phyloP scores from a whole-genome alignment of 805 yeast species.

The Myxozyma geophila region DNA sequence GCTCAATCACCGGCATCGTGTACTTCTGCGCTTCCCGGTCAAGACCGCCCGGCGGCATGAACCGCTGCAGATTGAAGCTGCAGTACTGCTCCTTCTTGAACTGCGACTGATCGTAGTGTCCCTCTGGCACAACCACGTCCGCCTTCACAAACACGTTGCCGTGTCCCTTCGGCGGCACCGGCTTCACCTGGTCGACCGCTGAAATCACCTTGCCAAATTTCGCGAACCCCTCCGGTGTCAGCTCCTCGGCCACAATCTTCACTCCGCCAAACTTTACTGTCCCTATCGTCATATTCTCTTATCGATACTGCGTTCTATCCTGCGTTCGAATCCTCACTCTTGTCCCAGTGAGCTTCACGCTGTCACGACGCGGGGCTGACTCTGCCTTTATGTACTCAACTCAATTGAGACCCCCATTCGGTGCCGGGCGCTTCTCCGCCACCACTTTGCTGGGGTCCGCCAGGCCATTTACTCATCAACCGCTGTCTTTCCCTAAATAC shows the following conservation, averaged over 20 bases:
- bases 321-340: no score
- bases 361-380: no score
- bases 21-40: constrained; percentile 49
- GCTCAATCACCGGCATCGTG: constrained; percentile 70
- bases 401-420: not conserved
- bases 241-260: constrained; percentile 53
- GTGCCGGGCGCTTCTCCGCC: no score
- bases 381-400: not conserved
- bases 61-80: constrained; percentile 81
- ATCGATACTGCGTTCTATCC: not conserved
- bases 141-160: constrained; percentile 83
- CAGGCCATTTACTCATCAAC: no score
- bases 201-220: constrained; percentile 79
- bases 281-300: constrained; percentile 34
- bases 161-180: constrained; percentile 56
- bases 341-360: no score
- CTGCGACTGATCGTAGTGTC: constrained; percentile 54
- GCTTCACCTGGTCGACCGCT: constrained; percentile 74
- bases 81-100: constrained; percentile 58
- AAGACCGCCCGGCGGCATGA: constrained; percentile 63
- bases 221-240: constrained; percentile 70
- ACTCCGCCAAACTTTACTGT: constrained; percentile 23
- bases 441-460: no score
- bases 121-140: constrained; percentile 68
- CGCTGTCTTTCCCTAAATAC: no score